Base-by-base conservation (phyloP, 768 basidiomycete genomes). In the Porphyrellus cyaneotinctus region DNA sequence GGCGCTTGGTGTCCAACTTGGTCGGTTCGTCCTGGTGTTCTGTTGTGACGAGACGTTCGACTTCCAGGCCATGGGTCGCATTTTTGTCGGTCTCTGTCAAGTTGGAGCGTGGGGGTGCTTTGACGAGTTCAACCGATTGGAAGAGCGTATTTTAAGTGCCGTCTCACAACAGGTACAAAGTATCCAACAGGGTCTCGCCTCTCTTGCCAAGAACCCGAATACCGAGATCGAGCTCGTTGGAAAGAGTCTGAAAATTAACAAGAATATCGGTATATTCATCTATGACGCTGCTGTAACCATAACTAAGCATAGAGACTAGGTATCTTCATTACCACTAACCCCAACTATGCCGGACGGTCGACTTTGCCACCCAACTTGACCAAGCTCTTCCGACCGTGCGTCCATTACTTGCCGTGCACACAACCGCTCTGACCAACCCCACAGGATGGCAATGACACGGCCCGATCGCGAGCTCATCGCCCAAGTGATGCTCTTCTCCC, bases 11-110 rank as follows among this genome's bases (percentile, higher is more conserved):
- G 92, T 97, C 2, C 95, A 97, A 63, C 83, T 99, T 6, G 97
- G 97, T 36, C 86, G 97, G 33, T 99, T 99, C 64, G 97, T 99
- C n/a, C 79, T 99, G 43, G 97, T 99, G n/a, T 99, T 99, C 75
- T 98, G 97, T 68, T 99, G 97, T 65, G 97, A 99, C 70, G 97
- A 99, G 70, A 97, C 91, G 0, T 98, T 99, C 71, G 97, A 99
- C 71, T 98, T 98, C 78, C 95, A 98, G 68, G 97, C 97, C 2
- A 98, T 99, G 97, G 97, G 97, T 57, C 90, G 97, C 57, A 98
- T 99, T 61, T 99, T 99, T 67, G 86, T 98, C 62, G 97, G 97
- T 47, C 81, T 99, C 14, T 99, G 97, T 73, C 95, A 97, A 77
- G 97, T 98, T 32, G 97, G 97, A 30, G 97, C 97, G 1, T 99